phyloP scores from a whole-genome alignment of 2,329 filamentous ascomycete genomes.

The Cladophialophora psammophila region DNA sequence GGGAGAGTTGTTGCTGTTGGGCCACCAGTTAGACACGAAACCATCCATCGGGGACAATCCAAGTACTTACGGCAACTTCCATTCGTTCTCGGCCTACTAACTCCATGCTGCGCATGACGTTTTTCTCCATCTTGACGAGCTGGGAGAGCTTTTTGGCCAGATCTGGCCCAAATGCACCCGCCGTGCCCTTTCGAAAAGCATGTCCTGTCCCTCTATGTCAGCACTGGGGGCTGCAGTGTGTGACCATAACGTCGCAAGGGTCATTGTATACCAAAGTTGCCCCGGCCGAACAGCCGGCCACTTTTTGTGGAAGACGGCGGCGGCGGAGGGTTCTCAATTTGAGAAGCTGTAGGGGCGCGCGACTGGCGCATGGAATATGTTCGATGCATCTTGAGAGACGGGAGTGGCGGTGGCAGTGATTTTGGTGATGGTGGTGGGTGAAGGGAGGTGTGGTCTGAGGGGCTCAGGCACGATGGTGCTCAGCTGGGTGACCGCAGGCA shows the following conservation, averaged over 20 bases:
- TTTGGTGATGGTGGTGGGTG: conserved; percentile 10
- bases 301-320: conserved; percentile 91
- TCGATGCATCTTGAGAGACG: conserved; percentile 77
- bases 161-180: conserved; percentile 72
- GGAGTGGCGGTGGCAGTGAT: conserved; percentile 15
- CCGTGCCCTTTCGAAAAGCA: conserved; percentile 62
- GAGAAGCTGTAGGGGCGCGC: conserved; percentile 92
- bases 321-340: conserved; percentile 89
- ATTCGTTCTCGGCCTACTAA: conserved; percentile 93
- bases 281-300: conserved; percentile 84
- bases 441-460: conserved; percentile 16
- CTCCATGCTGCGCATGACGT: conserved; percentile 98
- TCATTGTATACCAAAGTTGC: conserved; percentile 75
- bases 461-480: background rate
- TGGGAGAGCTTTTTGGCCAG: conserved; percentile 97
- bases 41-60: background rate
- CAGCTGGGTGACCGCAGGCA: conserved; percentile 5
- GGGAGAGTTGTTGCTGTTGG: conserved; percentile 90
- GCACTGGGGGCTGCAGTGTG: conserved; percentile 9
- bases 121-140: conserved; percentile 99
- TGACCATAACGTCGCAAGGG: conserved; percentile 8
- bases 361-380: conserved; percentile 99
- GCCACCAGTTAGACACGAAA: conserved; percentile 24
- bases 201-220: conserved; percentile 60
- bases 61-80: conserved; percentile 86